These are phyloP conservation scores for Pseudogymnoascus sp. DNA, from an alignment of 2,329 filamentous ascomycete species.

Conservation along the genomic window DNA sequence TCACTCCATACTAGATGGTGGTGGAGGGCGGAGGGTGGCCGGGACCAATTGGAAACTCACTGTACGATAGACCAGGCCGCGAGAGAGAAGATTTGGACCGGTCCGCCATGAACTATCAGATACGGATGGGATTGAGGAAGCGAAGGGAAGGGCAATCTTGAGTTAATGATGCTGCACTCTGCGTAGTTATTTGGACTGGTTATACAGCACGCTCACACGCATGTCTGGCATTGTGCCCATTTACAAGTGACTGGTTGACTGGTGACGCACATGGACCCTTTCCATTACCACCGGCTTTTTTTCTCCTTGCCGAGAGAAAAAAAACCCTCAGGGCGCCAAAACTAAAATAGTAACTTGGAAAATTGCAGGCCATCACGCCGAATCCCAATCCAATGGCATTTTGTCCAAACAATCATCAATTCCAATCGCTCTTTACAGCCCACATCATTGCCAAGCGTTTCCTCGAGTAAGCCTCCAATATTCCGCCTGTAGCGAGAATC, in stretches of 20 bases:
- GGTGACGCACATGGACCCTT: constrained; percentile 2
- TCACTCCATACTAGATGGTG: constrained; percentile 49
- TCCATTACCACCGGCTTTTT: background rate
- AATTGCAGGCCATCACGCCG: background rate
- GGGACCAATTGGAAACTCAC: constrained; percentile 1
- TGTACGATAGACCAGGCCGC: constrained; percentile 10
- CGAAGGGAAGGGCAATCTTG: background rate
- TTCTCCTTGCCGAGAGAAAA: background rate
- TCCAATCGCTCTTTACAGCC: background rate
- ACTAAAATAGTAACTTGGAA: background rate
- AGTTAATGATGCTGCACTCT: background rate
- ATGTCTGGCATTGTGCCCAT: background rate
- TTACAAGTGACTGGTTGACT: background rate
- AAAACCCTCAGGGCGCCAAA: background rate
- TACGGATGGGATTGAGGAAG: background rate
- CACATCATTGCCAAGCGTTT: background rate
- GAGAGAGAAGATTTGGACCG: constrained; percentile 1
- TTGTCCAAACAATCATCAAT: background rate
- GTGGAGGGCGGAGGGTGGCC: background rate
- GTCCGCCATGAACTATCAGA: background rate
- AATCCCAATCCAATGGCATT: background rate
- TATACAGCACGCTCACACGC: background rate
- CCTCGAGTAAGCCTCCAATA: background rate
- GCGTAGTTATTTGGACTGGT: background rate
- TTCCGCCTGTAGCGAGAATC: background rate